Percentiles rank a stretch among this genome's conserved stretches.
phyloP scores from a whole-genome alignment of 116 monocot species.

The Papilionanthe hybrid region DNA sequence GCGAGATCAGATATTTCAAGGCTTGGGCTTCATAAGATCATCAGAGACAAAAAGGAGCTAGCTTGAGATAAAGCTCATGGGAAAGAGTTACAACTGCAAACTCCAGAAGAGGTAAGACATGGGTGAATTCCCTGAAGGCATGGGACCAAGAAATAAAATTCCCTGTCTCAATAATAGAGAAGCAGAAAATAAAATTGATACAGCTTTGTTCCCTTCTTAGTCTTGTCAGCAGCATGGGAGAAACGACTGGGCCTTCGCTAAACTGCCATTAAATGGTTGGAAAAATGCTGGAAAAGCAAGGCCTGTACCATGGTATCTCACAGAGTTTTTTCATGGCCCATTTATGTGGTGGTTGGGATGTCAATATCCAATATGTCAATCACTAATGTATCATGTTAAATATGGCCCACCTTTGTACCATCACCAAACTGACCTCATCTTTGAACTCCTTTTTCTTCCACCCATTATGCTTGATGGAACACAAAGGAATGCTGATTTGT shows the following conservation, averaged over 20 bases:
- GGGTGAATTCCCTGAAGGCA: not conserved
- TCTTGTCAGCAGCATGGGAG: no score
- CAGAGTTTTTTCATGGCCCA: not conserved
- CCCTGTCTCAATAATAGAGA: not conserved
- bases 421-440: not conserved
- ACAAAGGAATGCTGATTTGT: not conserved
- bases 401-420: conserved; percentile 3
- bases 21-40: no score
- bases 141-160: not conserved
- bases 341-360: not conserved
- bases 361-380: not conserved
- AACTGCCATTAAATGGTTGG: not conserved
- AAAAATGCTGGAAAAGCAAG: not conserved
- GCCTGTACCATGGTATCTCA: no score
- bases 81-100: no score
- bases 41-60: no score
- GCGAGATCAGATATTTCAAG: no score
- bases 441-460: not conserved
- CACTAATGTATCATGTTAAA: not conserved
- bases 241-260: no score
- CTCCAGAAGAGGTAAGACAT: not conserved
- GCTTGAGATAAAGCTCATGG: no score
- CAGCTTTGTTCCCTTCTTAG: no score
- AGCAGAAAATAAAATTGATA: not conserved
- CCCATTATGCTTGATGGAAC: not conserved